These are phyloP conservation scores for Chlamydomonas sp. DNA, from an alignment of 139 green algal species.

Conservation along the genomic window DNA sequence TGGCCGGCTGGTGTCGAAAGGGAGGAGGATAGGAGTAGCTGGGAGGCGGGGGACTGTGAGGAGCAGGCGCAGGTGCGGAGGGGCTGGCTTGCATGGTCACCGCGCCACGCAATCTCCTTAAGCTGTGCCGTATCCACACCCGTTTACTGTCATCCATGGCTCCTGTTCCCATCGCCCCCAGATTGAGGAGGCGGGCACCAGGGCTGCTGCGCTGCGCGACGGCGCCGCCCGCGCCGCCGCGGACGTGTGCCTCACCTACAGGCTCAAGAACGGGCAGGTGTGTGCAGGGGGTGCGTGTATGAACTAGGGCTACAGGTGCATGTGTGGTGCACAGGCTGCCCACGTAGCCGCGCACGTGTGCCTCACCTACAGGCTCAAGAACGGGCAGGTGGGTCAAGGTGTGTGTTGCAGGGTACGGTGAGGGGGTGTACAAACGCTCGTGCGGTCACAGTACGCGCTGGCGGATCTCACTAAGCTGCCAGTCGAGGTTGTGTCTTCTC, in stretches of 20 bases:
- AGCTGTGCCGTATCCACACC: too few relatives aligned
- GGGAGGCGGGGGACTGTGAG: not conserved
- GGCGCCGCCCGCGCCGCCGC: not conserved
- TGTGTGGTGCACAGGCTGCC: not conserved
- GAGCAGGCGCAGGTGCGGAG: too few relatives aligned
- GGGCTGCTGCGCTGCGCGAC: conserved; percentile 9
- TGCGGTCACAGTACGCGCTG: too few relatives aligned
- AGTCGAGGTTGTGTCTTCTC: too few relatives aligned
- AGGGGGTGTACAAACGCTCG: not conserved
- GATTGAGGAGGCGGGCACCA: conserved; percentile 16
- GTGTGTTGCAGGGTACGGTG: conserved; percentile 12
- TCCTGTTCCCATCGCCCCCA: not conserved
- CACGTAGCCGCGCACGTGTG: conserved; percentile 7
- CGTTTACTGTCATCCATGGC: not conserved
- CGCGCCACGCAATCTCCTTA: too few relatives aligned
- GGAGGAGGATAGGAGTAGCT: not conserved
- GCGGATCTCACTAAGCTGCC: too few relatives aligned
- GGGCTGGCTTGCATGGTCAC: too few relatives aligned
- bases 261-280: conserved; percentile 28
- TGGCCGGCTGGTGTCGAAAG: not conserved
- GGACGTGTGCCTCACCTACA: conserved; percentile 17
- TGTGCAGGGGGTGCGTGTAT: not conserved
- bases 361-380: not conserved
- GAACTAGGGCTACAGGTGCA: not conserved
- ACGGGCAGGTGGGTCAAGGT: conserved; percentile 17